phyloP scores from a whole-genome alignment of 208 protist species.

The Trichomonas tenax region DNA sequence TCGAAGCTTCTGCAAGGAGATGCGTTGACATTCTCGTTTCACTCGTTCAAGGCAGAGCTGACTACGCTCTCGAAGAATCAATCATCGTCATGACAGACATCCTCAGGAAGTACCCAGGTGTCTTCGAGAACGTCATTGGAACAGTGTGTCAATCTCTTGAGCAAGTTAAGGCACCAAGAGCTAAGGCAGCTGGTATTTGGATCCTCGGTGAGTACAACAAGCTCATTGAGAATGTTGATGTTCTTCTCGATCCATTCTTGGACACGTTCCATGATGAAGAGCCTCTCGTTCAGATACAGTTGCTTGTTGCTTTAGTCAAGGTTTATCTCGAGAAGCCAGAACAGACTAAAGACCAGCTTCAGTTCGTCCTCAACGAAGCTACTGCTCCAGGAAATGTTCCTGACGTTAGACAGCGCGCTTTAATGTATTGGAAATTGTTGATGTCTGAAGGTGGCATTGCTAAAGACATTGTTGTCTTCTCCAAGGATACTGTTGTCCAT shows the following conservation, averaged over 20 bases:
- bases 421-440: neutral
- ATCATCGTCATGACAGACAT: conserved; percentile 84
- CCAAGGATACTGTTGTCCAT: neutral
- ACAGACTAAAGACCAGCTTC: neutral
- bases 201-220: conserved; percentile 68
- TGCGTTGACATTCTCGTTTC: conserved; percentile 71
- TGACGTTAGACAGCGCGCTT: neutral
- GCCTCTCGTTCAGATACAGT: neutral
- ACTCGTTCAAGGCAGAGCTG: conserved; percentile 63
- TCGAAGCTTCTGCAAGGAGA: conserved; percentile 64
- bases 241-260: conserved; percentile 58
- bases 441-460: conserved; percentile 18
- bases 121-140: conserved; percentile 21
- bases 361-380: neutral
- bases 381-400: neutral
- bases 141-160: conserved; percentile 73
- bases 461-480: neutral
- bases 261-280: conserved; percentile 3
- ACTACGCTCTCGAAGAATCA: conserved; percentile 79
- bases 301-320: neutral
- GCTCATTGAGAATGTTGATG: conserved; percentile 72
- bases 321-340: neutral
- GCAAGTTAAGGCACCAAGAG: neutral
- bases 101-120: conserved; percentile 75
- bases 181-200: conserved; percentile 14